Base-by-base conservation (phyloP, 1,139 yeast genomes). In the Candida sanyaensis region DNA sequence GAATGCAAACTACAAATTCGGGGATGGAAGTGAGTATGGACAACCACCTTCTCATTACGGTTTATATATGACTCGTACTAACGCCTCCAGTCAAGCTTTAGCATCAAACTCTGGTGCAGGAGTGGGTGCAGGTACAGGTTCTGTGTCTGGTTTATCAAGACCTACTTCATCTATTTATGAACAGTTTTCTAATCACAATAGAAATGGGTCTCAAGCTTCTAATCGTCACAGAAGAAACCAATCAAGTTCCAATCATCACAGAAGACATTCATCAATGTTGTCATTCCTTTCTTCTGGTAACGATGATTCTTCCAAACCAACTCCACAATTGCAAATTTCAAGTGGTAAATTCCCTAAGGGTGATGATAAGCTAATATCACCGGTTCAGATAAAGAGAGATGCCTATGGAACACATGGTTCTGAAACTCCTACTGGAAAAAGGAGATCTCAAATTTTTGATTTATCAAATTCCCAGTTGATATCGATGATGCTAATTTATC, bases 121-220 rank as follows among this genome's bases (percentile, higher is more conserved):
- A n/a, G n/a, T 4, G 2, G 36, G 21, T 1, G 17, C 3, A 3
- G 28, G 13, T 9, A 17, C 21, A 17, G 21, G 21, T 17, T 17
- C 9, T 11, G 36, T 9, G 10, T 5, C 36, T 12, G 28, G 23
- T 9, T n/a, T 10, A 27, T 37, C 51, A 50, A 66, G 80, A 47
- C 80, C 80, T 1, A 61, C 78, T 1, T 75, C 80, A 2, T 75
- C 80, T 0, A 61, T 76, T 6, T 76, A 76, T 55, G 79, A 75
- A 36, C 64, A 63, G 47, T 62, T 71, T 6, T 49, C 65, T 40
- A 57, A 61, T 44, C 69, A 69, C 48, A 63, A 61, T 44, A 54
- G 74, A 46, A 64, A 65, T 43, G 55, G 54, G 2, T 67, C 73
- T 3, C 58, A 53, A 41, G 42, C 55, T 23, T 57, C 67, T 42